phyloP scores from a whole-genome alignment of 2,329 filamentous ascomycete genomes.

The Hypoxylon sp. region DNA sequence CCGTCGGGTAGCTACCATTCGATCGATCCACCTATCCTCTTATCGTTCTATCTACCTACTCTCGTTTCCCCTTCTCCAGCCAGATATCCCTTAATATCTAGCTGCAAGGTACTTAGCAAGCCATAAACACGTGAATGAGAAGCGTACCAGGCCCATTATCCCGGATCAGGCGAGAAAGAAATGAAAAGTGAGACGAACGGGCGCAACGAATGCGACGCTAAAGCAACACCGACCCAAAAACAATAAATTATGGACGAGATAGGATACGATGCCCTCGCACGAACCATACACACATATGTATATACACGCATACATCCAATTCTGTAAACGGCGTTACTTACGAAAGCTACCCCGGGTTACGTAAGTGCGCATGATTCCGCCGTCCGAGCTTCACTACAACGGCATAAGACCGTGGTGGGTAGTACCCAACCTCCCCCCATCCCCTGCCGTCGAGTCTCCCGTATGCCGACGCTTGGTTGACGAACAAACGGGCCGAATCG shows the following conservation, averaged over 20 bases:
- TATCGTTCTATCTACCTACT: background rate
- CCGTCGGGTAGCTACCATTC: background rate
- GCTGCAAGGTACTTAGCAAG: background rate
- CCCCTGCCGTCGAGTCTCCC: background rate
- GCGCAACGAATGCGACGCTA: constrained; percentile 15
- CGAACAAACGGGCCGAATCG: constrained; percentile 31
- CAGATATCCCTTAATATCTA: background rate
- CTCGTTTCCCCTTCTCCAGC: background rate
- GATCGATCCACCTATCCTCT: background rate
- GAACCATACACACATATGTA: constrained; percentile 3
- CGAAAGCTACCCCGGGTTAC: constrained; percentile 3
- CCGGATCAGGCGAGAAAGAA: constrained; percentile 5
- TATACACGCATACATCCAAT: background rate
- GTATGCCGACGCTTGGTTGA: constrained; percentile 25
- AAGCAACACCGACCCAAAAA: constrained; percentile 17
- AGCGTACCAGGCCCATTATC: background rate
- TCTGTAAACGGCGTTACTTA: background rate
- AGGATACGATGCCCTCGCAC: background rate
- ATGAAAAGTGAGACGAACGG: constrained; percentile 14
- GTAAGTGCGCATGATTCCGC: constrained; percentile 6
- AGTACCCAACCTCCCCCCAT: constrained; percentile 6
- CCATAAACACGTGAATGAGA: constrained; percentile 6
- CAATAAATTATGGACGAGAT: background rate
- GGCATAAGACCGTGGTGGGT: constrained; percentile 14
- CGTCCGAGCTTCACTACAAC: background rate